These are phyloP conservation scores for Skeletonema grethae DNA, from an alignment of 108 stramenopile genomes.

Conservation along the genomic window DNA sequence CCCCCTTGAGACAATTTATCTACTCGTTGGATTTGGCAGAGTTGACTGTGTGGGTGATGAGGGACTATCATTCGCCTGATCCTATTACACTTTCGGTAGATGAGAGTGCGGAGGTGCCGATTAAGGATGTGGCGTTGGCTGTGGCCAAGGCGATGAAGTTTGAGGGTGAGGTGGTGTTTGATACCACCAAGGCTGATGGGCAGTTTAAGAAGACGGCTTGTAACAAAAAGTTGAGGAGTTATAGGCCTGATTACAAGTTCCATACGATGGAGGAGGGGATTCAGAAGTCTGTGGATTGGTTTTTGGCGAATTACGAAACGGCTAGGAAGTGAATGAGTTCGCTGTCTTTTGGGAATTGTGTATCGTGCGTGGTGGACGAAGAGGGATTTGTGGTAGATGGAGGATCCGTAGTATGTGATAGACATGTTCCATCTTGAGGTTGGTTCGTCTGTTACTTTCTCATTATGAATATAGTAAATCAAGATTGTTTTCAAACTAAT, in stretches of 20 bases:
- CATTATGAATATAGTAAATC: too few species aligned
- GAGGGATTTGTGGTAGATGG: too few species aligned
- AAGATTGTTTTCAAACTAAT: too few species aligned
- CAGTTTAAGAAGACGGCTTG: constrained; percentile 99
- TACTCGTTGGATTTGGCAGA: constrained; percentile 94
- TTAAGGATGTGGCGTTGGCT: constrained; percentile 92
- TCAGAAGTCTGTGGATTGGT: constrained; percentile 92
- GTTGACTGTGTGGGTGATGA: constrained; percentile 95
- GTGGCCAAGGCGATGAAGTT: constrained; percentile 96
- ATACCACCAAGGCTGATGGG: constrained; percentile 94
- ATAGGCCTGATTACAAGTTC: constrained; percentile 94
- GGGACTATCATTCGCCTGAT: constrained; percentile 91
- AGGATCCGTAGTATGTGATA: too few species aligned
- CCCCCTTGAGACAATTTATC: constrained; percentile 96
- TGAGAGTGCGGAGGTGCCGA: constrained; percentile 93
- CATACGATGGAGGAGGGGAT: constrained; percentile 91
- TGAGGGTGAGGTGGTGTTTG: constrained; percentile 88
- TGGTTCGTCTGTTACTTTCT: too few species aligned
- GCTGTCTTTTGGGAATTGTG: too few species aligned
- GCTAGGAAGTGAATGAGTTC: constrained; percentile 51
- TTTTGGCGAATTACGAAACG: constrained; percentile 86
- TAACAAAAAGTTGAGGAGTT: constrained; percentile 90
- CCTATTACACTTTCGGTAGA: constrained; percentile 94
- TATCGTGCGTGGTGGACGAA: too few species aligned
- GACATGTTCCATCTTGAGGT: too few species aligned